These are phyloP conservation scores for Penicillium canescens DNA, from an alignment of 495 filamentous ascomycete genomes.

Conservation along the genomic window DNA sequence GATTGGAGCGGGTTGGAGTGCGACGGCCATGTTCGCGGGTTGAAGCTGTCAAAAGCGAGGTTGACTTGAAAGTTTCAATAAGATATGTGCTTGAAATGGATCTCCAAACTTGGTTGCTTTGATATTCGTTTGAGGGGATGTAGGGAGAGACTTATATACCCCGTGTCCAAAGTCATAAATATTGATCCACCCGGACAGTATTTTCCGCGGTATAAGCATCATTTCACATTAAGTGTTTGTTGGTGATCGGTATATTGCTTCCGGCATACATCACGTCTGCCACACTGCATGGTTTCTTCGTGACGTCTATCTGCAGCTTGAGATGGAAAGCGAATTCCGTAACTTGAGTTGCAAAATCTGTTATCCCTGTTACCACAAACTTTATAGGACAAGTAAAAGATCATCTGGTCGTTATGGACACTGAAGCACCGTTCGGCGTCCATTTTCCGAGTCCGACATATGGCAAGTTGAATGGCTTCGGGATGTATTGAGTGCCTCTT, in stretches of 20 bases:
- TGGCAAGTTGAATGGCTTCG: too few relatives aligned
- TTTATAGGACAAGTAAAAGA: too few relatives aligned
- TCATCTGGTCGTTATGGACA: too few relatives aligned
- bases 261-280: not conserved
- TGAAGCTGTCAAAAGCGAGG: not conserved
- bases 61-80: not conserved
- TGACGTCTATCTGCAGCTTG: not conserved
- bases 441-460: too few relatives aligned
- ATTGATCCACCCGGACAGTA: not conserved
- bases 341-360: too few relatives aligned
- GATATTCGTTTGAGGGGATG: not conserved
- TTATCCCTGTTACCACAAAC: too few relatives aligned
- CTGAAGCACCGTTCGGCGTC: too few relatives aligned
- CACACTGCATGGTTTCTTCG: not conserved
- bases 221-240: not conserved
- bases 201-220: not conserved
- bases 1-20: not conserved
- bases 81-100: not conserved
- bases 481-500: too few relatives aligned
- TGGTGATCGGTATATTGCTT: not conserved
- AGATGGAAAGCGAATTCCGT: not conserved
- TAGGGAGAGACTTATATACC: not conserved
- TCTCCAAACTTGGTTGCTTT: not conserved
- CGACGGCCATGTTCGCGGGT: not conserved
- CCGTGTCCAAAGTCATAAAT: not conserved